Percentiles rank a stretch among this genome's conserved stretches.
phyloP scores from a whole-genome alignment of 1,139 yeast genomes.

The Suhomyces kunorum region DNA sequence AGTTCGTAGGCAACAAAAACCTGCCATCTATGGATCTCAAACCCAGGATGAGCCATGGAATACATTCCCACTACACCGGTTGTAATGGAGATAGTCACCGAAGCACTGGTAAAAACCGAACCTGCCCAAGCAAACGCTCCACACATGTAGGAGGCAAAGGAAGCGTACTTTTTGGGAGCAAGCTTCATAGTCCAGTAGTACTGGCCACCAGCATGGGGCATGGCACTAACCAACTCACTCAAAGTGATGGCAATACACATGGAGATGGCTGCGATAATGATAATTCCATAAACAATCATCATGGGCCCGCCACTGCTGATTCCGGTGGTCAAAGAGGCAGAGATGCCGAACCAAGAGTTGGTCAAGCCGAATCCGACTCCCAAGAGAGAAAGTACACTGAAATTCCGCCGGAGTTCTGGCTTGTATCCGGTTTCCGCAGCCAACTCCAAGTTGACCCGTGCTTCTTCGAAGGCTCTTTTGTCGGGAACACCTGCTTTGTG shows the following conservation, averaged over 20 bases:
- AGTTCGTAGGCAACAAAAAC: constrained; percentile 48
- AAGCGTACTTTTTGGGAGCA: constrained; percentile 51
- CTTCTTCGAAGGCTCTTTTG: constrained; percentile 21
- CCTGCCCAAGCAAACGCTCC: constrained; percentile 63
- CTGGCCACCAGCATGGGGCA: constrained; percentile 62
- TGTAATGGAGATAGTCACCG: constrained; percentile 54
- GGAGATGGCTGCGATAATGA: constrained; percentile 34
- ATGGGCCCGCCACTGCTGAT: constrained; percentile 53
- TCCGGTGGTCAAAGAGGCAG: constrained; percentile 51
- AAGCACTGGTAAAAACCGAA: constrained; percentile 56
- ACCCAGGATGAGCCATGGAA: constrained; percentile 46
- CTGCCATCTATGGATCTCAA: constrained; percentile 49
- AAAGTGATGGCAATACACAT: constrained; percentile 42
- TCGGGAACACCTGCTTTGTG: constrained; percentile 5
- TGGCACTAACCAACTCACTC: constrained; percentile 54
- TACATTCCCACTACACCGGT: constrained; percentile 52
- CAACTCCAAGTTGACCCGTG: constrained; percentile 33
- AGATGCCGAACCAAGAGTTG: constrained; percentile 57
- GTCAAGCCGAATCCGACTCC: constrained; percentile 54
- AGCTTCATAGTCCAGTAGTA: constrained; percentile 60
- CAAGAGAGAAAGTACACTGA: constrained; percentile 53
- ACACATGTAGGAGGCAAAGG: constrained; percentile 52
- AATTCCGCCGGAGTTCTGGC: constrained; percentile 50
- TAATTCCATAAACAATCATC: constrained; percentile 47
- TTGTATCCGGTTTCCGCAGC: constrained; percentile 39